Evolutionary conservation across 805 yeast species (phyloP).

Genomic region (Wickerhamiella kurtzmanii): DNA sequence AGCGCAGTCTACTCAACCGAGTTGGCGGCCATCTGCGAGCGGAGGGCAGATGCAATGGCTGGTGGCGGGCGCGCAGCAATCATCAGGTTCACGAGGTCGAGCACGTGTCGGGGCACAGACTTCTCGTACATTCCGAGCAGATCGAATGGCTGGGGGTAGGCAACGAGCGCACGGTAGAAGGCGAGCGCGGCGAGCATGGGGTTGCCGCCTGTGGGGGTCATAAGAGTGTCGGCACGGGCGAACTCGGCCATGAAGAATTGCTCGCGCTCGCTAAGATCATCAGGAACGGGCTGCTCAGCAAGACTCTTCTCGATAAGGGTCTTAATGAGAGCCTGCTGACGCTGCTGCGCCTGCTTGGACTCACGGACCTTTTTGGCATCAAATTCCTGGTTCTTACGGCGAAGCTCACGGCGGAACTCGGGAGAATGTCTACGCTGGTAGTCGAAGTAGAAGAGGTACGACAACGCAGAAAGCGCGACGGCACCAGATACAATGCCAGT

Average conservation of each 20-base stretch:
- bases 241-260: constrained; percentile 70
- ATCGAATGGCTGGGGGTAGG: constrained; percentile 91
- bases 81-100: constrained; percentile 76
- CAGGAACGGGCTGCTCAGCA: constrained; percentile 61
- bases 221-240: constrained; percentile 70
- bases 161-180: constrained; percentile 85
- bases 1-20: constrained; percentile 12
- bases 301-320: constrained; percentile 51
- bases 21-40: constrained; percentile 28
- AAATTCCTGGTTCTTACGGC: constrained; percentile 49
- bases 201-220: constrained; percentile 50
- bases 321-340: constrained; percentile 43
- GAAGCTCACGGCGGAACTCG: constrained; percentile 67
- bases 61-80: constrained; percentile 79
- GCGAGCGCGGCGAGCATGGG: constrained; percentile 66
- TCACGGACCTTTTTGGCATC: constrained; percentile 43
- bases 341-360: constrained; percentile 45
- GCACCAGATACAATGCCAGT: constrained; percentile 22
- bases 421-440: constrained; percentile 73
- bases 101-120: constrained; percentile 56
- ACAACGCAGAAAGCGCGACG: constrained; percentile 23
- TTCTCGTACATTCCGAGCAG: constrained; percentile 81
- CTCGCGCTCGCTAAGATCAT: constrained; percentile 56
- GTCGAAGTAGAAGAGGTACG: constrained; percentile 80
- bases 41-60: constrained; percentile 54